These are phyloP conservation scores for Debaryomyces prosopidis DNA, from an alignment of 805 yeast genomes.

Conservation along the genomic window DNA sequence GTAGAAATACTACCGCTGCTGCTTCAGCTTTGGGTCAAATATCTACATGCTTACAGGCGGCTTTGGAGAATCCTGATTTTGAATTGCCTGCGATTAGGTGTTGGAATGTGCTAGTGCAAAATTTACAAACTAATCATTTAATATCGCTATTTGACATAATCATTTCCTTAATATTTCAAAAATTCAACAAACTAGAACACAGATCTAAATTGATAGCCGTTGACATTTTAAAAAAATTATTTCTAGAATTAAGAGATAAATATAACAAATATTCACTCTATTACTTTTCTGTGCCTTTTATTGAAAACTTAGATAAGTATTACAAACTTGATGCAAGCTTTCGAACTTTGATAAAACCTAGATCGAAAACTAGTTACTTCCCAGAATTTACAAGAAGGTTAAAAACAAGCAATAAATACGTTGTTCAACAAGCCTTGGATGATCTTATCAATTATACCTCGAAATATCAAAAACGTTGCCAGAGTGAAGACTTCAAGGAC, in stretches of 20 bases:
- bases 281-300: constrained; percentile 52
- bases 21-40: constrained; percentile 74
- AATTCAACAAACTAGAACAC: constrained; percentile 53
- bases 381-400: constrained; percentile 57
- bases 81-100: constrained; percentile 64
- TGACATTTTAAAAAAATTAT: constrained; percentile 45
- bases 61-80: constrained; percentile 62
- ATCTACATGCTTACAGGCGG: constrained; percentile 80
- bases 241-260: constrained; percentile 29
- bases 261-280: constrained; percentile 49
- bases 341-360: constrained; percentile 31
- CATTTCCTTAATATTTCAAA: constrained; percentile 70
- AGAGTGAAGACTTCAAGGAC: constrained; percentile 42
- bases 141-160: constrained; percentile 71
- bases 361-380: constrained; percentile 36
- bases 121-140: constrained; percentile 57
- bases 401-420: constrained; percentile 63
- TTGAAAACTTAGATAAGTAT: constrained; percentile 33
- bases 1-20: constrained; percentile 53
- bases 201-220: constrained; percentile 53
- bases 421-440: constrained; percentile 68
- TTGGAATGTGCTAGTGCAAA: constrained; percentile 61
- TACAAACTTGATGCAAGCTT: constrained; percentile 18
- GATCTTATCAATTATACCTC: constrained; percentile 58
- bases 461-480: constrained; percentile 52